Conservation (phyloP, 2,329 filamentous ascomycete genomes). For the Fusarium luffae region DNA sequence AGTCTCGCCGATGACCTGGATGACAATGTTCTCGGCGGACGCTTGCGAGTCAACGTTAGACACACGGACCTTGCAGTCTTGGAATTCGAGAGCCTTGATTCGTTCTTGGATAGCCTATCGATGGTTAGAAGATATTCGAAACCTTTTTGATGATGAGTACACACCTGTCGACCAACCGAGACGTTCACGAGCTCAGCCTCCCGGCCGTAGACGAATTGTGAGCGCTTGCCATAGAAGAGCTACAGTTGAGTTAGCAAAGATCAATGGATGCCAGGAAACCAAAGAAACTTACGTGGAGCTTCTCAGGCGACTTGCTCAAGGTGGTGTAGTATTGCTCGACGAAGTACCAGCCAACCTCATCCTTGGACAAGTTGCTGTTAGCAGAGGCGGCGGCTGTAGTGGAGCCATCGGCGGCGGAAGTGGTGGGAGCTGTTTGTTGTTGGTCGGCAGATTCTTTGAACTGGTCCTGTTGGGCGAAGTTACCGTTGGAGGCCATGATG, state of each 20-base stretch:
- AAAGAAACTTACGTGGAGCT: constrained; percentile 75
- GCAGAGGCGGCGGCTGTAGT: constrained; percentile 46
- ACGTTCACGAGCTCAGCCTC: constrained; percentile 91
- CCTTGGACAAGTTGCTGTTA: constrained; percentile 73
- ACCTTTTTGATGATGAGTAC: constrained; percentile 6
- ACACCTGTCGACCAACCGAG: constrained; percentile 85
- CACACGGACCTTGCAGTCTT: constrained; percentile 98
- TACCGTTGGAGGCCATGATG: constrained; percentile 69
- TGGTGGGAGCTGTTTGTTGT: constrained; percentile 51
- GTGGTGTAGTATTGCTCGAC: constrained; percentile 99
- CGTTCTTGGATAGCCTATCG: constrained; percentile 90
- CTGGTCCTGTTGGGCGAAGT: constrained; percentile 59
- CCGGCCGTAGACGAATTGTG: constrained; percentile 91
- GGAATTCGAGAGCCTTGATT: constrained; percentile 92
- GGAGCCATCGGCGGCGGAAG: constrained; percentile 47
- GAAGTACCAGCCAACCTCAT: constrained; percentile 99
- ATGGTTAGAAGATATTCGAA: constrained; percentile 20
- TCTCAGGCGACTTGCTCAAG: constrained; percentile 91
- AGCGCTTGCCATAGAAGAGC: constrained; percentile 97
- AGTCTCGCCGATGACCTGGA: constrained; percentile 97
- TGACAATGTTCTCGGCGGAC: constrained; percentile 92
- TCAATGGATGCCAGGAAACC: background rate
- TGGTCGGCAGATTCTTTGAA: constrained; percentile 54
- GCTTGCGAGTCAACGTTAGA: constrained; percentile 97
- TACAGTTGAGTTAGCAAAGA: constrained; percentile 47